Evolutionary conservation across 225 moss, liverwort and hornwort genomes (phyloP).

Genomic region (Pleurozium schreberi): DNA sequence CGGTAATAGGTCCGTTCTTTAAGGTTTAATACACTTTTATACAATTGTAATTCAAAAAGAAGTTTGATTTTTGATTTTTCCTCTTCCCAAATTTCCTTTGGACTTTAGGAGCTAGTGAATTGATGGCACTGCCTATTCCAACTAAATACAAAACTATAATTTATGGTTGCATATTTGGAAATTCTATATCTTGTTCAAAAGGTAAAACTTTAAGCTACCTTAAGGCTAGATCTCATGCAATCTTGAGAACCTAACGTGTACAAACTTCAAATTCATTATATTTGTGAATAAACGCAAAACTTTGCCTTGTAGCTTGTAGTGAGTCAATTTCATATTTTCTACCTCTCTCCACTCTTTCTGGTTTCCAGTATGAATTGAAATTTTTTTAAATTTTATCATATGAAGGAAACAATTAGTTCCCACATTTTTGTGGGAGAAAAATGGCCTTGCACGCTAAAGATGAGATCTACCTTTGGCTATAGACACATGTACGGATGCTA

Average conservation of each 20-base stretch:
- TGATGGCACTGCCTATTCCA: accelerated
- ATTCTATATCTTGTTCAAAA: too few species aligned
- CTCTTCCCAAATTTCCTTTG: neutral
- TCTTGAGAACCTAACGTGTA: too few species aligned
- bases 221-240: too few species aligned
- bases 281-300: neutral
- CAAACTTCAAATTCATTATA: neutral
- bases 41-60: too few species aligned
- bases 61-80: too few species aligned
- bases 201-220: too few species aligned
- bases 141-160: neutral
- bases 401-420: neutral
- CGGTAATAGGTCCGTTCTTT: too few species aligned
- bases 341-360: neutral
- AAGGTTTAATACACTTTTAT: neutral
- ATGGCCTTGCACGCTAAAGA: accelerated
- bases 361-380: neutral
- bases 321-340: neutral
- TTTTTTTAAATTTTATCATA: neutral
- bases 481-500: neutral
- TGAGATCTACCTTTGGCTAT: neutral
- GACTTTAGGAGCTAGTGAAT: too few species aligned
- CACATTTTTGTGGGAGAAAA: neutral
- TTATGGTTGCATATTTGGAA: neutral
- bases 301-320: accelerated